Evolutionary conservation across 2,329 filamentous ascomycete genomes (phyloP).

Genomic region (Aspergillus tamarii): DNA sequence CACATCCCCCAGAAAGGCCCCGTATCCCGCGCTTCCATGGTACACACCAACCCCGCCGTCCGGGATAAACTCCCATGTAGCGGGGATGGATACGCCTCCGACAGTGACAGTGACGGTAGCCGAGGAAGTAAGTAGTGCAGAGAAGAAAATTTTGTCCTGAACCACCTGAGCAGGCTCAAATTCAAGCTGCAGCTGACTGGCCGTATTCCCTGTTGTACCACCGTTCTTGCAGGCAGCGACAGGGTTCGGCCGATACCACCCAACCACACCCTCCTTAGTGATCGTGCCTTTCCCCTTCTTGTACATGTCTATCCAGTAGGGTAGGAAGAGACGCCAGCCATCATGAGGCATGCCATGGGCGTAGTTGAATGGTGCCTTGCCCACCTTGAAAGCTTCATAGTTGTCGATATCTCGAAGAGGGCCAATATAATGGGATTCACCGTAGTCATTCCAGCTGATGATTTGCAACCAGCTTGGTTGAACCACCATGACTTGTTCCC

Average conservation of each 20-base stretch:
- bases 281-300: constrained; percentile 32
- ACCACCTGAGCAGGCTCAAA: constrained; percentile 15
- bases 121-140: constrained; percentile 37
- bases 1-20: constrained; percentile 22
- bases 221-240: constrained; percentile 20
- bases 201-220: constrained; percentile 14
- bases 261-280: constrained; percentile 20
- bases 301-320: constrained; percentile 38
- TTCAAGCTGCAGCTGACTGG: constrained; percentile 29
- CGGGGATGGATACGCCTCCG: constrained; percentile 23
- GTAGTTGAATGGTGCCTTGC: constrained; percentile 43
- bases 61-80: constrained; percentile 28
- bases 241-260: constrained; percentile 26
- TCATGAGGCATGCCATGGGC: constrained; percentile 28
- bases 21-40: constrained; percentile 30
- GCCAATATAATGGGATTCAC: constrained; percentile 59
- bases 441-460: constrained; percentile 56
- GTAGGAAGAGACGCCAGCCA: constrained; percentile 31
- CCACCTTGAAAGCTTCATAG: not conserved
- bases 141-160: constrained; percentile 25
- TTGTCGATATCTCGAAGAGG: constrained; percentile 35
- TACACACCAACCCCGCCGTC: constrained; percentile 34
- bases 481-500: constrained; percentile 45
- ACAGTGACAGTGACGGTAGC: constrained; percentile 33
- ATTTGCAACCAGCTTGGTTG: constrained; percentile 53